Evolutionary conservation across 1,139 yeast genomes (phyloP).

Genomic region (Diutina rugosa): DNA sequence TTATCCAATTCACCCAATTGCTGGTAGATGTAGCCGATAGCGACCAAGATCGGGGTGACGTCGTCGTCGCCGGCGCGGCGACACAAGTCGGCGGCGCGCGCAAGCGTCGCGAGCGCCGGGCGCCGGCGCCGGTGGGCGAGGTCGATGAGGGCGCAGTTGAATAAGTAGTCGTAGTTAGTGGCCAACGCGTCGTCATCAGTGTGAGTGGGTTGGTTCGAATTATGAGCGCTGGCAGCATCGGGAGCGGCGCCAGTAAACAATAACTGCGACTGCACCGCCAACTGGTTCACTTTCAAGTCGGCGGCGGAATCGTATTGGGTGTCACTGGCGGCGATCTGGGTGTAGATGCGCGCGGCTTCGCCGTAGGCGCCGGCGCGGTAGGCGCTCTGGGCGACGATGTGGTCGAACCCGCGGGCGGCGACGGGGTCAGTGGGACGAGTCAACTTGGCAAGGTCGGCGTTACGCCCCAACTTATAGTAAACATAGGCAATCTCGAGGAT

Average conservation of each 20-base stretch:
- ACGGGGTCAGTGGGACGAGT: constrained; percentile 9
- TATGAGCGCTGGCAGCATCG: neutral
- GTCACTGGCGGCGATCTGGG: constrained; percentile 24
- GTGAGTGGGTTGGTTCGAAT: neutral
- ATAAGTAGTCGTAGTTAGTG: constrained; percentile 26
- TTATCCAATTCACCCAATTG: constrained; percentile 27
- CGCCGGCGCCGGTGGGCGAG: constrained; percentile 30
- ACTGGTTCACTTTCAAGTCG: constrained; percentile 59
- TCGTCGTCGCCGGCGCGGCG: constrained; percentile 26
- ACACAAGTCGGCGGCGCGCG: constrained; percentile 36
- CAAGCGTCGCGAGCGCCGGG: constrained; percentile 33
- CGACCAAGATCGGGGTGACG: constrained; percentile 49
- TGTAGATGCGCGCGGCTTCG: constrained; percentile 44
- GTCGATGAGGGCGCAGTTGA: constrained; percentile 54
- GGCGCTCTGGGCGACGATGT: constrained; percentile 72
- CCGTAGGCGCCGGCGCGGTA: constrained; percentile 52
- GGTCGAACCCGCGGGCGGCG: constrained; percentile 38
- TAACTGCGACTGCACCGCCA: constrained; percentile 53
- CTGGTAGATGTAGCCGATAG: constrained; percentile 55
- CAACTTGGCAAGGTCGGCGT: constrained; percentile 17
- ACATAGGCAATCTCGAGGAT: constrained; percentile 55
- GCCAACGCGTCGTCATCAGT: neutral
- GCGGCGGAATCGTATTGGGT: constrained; percentile 21
- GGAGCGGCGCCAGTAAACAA: neutral
- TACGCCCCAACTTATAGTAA: constrained; percentile 49